A percentile compares a stretch with the other conserved stretches of the same genome.
Evolutionary conservation across 805 yeast genomes (phyloP).

Genomic region (Saturnispora zaruensis): DNA sequence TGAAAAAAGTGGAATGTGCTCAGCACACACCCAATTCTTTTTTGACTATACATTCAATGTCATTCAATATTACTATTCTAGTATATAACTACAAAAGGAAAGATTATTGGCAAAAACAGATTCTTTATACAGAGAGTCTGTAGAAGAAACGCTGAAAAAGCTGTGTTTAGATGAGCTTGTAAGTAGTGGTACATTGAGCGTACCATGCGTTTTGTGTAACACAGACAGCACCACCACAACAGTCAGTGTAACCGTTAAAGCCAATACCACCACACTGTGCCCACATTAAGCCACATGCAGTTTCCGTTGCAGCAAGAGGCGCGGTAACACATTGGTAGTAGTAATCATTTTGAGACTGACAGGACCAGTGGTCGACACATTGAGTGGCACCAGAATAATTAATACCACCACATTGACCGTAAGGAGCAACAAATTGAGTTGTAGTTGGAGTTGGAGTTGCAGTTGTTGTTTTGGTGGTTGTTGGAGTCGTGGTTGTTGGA

Average conservation of each 20-base stretch:
- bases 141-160: too few species aligned
- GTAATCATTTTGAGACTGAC: conserved; percentile 19
- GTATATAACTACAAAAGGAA: too few species aligned
- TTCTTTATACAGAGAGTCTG: too few species aligned
- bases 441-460: conserved; percentile 9
- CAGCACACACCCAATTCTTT: neutral
- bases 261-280: conserved; percentile 23
- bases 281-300: conserved; percentile 11
- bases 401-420: conserved; percentile 23
- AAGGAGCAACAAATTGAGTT: conserved; percentile 6
- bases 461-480: neutral
- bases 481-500: neutral
- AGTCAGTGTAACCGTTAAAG: conserved; percentile 17
- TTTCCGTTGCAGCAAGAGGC: conserved; percentile 8
- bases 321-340: conserved; percentile 22
- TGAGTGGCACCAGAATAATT: conserved; percentile 16
- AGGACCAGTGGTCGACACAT: conserved; percentile 19
- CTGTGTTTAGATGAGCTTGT: neutral
- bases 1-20: neutral
- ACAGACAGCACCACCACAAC: conserved; percentile 21
- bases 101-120: too few species aligned
- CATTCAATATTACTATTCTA: too few species aligned
- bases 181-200: conserved; percentile 20
- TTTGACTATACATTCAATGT: too few species aligned
- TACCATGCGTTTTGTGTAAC: conserved; percentile 19